Evolutionary conservation across 257 asterid genomes (phyloP), one percentile per base, ranked within the genome.

Genomic region (Lantana camara): DNA sequence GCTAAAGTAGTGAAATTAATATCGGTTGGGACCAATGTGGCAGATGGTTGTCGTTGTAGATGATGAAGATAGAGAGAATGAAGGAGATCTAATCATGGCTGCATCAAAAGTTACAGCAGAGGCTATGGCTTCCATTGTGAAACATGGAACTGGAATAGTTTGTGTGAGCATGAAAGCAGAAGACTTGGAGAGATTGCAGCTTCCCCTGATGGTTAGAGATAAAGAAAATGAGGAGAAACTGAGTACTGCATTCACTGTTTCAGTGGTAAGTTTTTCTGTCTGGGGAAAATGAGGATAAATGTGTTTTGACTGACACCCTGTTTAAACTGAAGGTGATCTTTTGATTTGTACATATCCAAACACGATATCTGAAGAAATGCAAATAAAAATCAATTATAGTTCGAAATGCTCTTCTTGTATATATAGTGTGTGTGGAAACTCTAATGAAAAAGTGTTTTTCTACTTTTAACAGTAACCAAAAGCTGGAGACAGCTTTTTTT

Each of bases 31-130:
- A 54, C 62, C 62, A 19, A 53, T 21, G 40, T 27, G 1, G 85
- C 85, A 93, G 99, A 90, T 93, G 77, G 96, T 93, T n/a, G 71
- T 93, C 42, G 99, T 90, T 10, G 97, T 90, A 13, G 99, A 93
- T 69, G 99, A 93, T 29, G 99, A 93, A 79, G 94, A 81, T 69
- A 78, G 99, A 70, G 99, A 93, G 72, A 93, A 93, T 32, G 99
- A 93, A 84, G 99, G 99, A 63, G 99, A 90, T 77, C 48, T 93
- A 34, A 83, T 93, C 67, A 90, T 93, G 96, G 96, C 96, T 50
- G 99, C 95, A 57, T 82, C 95, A 5, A 90, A 82, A 76, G 97
- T 85, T 51, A 90, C 99, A 7, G 74, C 95, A 1, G 96, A 87
- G 77, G 95, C 95, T 13, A 87, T 90, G 97, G 97, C 99, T 29